Evolutionary conservation across 441 rosid genomes (phyloP).

Genomic region (Flueggea neowawraea): DNA sequence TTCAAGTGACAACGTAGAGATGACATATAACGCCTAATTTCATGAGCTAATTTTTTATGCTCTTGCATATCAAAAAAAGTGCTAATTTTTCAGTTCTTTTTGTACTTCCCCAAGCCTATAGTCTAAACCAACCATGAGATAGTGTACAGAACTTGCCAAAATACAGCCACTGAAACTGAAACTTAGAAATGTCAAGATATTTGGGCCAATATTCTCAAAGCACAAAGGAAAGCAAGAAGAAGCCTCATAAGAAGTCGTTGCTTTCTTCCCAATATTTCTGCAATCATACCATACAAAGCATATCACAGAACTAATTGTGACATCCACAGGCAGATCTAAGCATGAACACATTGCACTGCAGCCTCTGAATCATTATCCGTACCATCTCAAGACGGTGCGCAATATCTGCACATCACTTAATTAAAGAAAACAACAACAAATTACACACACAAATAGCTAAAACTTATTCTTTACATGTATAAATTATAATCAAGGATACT

Average conservation of each 20-base stretch:
- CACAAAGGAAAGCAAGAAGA: slow-evolving; percentile 66
- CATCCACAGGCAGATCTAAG: slow-evolving; percentile 76
- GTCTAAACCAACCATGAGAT: background rate
- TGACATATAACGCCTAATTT: too few species aligned
- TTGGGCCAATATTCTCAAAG: slow-evolving; percentile 79
- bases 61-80: background rate
- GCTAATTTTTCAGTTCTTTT: background rate
- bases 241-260: slow-evolving; percentile 52
- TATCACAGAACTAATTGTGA: slow-evolving; percentile 62
- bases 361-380: slow-evolving; percentile 73
- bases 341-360: too few species aligned
- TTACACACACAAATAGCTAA: too few species aligned
- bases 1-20: too few species aligned
- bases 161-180: slow-evolving; percentile 78
- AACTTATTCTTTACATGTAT: too few species aligned
- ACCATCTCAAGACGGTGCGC: slow-evolving; percentile 99
- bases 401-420: slow-evolving; percentile 52
- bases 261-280: slow-evolving; percentile 55
- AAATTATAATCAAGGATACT: too few species aligned
- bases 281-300: slow-evolving; percentile 88
- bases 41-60: too few species aligned
- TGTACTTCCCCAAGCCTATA: background rate
- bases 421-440: slow-evolving; percentile 3
- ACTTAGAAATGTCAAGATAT: slow-evolving; percentile 76
- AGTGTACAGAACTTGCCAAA: slow-evolving; percentile 49